phyloP scores from a whole-genome alignment of 345 rosid species.

The Litchi chinensis region DNA sequence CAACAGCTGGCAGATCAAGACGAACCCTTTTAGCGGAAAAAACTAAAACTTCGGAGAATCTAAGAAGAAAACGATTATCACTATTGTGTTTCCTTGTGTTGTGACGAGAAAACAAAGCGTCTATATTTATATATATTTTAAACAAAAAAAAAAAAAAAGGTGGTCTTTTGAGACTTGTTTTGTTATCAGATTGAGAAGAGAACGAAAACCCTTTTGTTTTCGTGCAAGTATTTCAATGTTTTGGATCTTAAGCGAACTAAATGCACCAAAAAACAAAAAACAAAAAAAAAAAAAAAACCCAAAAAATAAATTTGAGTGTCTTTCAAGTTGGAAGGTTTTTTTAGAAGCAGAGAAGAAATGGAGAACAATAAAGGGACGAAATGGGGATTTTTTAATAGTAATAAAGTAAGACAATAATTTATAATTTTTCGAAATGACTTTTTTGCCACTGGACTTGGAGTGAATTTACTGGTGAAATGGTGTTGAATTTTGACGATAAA shows the following conservation, averaged over 20 bases:
- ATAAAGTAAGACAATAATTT: slow-evolving; percentile 9
- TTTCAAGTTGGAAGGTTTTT: slow-evolving; percentile 15
- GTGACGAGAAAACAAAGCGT: neutral
- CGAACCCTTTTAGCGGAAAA: neutral
- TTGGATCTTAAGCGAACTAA: slow-evolving; percentile 24
- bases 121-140: neutral
- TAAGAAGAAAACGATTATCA: slow-evolving; percentile 26
- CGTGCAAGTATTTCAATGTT: slow-evolving; percentile 11
- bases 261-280: neutral
- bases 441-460: slow-evolving; percentile 4
- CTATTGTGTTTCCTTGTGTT: slow-evolving; percentile 5
- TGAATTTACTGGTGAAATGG: neutral
- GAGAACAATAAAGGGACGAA: neutral
- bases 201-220: slow-evolving; percentile 5
- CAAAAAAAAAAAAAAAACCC: neutral
- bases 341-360: slow-evolving; percentile 1
- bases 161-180: neutral
- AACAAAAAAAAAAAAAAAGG: neutral
- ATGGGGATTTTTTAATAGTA: neutral
- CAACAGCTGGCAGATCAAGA: slow-evolving; percentile 24
- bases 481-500: neutral
- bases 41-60: slow-evolving; percentile 33
- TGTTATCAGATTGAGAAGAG: neutral
- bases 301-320: too few species aligned
- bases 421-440: slow-evolving; percentile 1